Evolutionary conservation across 73 alveolate genomes (phyloP), one percentile per base, ranked within the genome.

Genomic region (Symbiodinium pilosum): DNA sequence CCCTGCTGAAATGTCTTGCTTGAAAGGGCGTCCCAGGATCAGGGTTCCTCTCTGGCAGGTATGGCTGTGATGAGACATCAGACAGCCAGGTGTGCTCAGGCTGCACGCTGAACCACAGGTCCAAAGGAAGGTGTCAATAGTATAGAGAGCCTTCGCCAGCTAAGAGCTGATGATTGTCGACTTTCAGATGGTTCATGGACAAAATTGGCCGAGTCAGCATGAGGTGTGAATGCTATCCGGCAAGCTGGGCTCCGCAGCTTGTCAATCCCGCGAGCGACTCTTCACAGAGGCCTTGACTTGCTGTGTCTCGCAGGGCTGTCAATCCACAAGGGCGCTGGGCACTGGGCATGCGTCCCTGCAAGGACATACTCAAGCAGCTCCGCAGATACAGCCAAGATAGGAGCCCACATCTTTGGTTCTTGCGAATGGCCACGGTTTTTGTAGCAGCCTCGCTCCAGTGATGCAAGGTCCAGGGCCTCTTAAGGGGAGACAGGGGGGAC

Each of bases 221-320:
- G 36, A 89, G 95, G 95, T 89, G 95, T 24, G 95, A 89, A 51
- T 89, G 95, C 87, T 89, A 89, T 30, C 64, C 95, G 14, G 87
- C 44, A 14, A 41, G 24, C 73, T 89, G 95, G 95, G 87, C 71
- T 52, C 95, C 95, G 38, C 39, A 26, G 68, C 34, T 89, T 64
- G 68, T 40, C 52, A 89, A 89, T 42, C 95, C 95, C 24, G 64
- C 69, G 7, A 89, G 95, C 86, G n/a, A 41, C 28, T 59, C 95
- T 26, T 68, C 87, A 41, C 95, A 59, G 34, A 68, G 95, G 95
- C 86, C 47, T 39, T 4, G 32, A 14, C 18, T 21, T 43, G 47
- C 21, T 84, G 34, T 52, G 47, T 12, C 28, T 41, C 21, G 42
- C 56, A 21, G 30, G 26, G 56, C 7, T 8, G 26, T 18, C 71